Conservation (phyloP, 306 rosid species). For the Vigna trinervia region DNA sequence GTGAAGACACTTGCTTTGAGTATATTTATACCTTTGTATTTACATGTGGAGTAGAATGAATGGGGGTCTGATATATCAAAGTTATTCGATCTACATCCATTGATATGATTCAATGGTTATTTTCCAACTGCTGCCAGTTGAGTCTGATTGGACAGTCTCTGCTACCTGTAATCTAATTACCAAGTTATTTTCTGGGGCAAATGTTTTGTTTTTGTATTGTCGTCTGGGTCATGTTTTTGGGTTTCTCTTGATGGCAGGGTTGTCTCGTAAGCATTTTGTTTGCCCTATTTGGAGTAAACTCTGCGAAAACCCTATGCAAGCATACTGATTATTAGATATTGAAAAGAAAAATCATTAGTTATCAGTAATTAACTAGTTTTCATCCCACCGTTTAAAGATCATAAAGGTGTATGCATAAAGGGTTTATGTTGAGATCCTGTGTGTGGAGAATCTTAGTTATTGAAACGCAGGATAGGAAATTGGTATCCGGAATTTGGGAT, state of each 20-base stretch:
- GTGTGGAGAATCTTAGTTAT: too few species aligned
- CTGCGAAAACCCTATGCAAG: slow-evolving; percentile 11
- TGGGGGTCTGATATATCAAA: slow-evolving; percentile 54
- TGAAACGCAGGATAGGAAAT: background rate
- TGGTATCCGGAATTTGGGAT: background rate
- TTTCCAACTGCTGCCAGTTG: slow-evolving; percentile 50
- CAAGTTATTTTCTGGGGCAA: slow-evolving; percentile 44
- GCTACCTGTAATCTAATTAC: slow-evolving; percentile 44
- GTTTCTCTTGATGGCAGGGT: slow-evolving; percentile 36
- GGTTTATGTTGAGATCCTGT: background rate
- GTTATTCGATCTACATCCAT: slow-evolving; percentile 47
- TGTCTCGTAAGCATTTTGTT: slow-evolving; percentile 27
- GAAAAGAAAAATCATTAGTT: background rate
- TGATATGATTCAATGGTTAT: slow-evolving; percentile 50
- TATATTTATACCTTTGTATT: slow-evolving; percentile 54
- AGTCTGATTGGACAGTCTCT: slow-evolving; percentile 53
- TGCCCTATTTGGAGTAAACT: background rate
- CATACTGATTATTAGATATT: slow-evolving; percentile 11
- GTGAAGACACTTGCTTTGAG: slow-evolving; percentile 54
- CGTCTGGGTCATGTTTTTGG: slow-evolving; percentile 46
- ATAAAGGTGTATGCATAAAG: too few species aligned
- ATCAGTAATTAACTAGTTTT: background rate
- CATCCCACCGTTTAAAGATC: background rate
- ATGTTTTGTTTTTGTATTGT: slow-evolving; percentile 40
- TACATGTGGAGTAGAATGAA: slow-evolving; percentile 59